Evolutionary conservation across 169 alveolate species (phyloP), one percentile per base, ranked within the genome.

Genomic region (Plasmodium billcollinsi): DNA sequence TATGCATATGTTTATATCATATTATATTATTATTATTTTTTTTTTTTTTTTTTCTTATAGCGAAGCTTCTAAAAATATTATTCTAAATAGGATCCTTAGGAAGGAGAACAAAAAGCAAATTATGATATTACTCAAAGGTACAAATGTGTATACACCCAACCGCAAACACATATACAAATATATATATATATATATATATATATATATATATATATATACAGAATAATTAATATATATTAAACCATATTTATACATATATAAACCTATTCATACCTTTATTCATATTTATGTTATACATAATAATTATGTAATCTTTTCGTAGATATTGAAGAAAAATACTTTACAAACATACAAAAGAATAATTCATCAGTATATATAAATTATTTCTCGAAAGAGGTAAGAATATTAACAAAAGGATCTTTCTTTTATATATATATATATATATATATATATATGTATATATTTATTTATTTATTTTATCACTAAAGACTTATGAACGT

Each of bases 91-190:
- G 73, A 63, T 83, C 11, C 63, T 83, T 47, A 83, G 70, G 33
- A 83, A 83, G 83, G 85, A 83, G 33, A 43, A 69, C 52, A 83
- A 72, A 83, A 67, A 83, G 52, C 85, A 83, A 20, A 56, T 83
- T 8, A 70, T 39, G 67, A 83, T 29, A 69, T 69, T 26, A 33
- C 69, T 83, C 26, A 67, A 72, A 83, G 70, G 83, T 78, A 78
- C n/a, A 12, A 29, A 69, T 18, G 45, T 29, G 7, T 5, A 5
- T 39, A 39, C 47, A 39, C 9, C 6, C 45, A 33, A 33, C 2
- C 8, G 0, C 43, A 33, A 7, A 26, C 21, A 24, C 1, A 24
- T 24, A 24, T 24, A 59, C 11, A 18, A 63, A 72, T 11, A 1
- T 29, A 29, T 29, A 29, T 29, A 29, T 29, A 29, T 29, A 39